Conservation (phyloP, 2,329 filamentous ascomycete species). For the Plectosphaerella cucumerina region DNA sequence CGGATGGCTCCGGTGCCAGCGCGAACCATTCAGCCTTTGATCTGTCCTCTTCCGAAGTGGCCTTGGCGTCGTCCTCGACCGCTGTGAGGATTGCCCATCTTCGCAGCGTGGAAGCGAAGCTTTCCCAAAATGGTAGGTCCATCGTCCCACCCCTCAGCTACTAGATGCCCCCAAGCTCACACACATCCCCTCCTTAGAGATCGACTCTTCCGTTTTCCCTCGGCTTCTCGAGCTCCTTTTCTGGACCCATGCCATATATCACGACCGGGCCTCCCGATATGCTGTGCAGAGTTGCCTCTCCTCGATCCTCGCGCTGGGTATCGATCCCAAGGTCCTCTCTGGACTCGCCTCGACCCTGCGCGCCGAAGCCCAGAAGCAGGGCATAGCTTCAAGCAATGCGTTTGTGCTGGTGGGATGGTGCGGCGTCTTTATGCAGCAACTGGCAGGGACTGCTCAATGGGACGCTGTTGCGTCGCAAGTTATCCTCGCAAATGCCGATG, state of each 20-base stretch:
- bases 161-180: slow-evolving; percentile 2
- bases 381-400: slow-evolving; percentile 73
- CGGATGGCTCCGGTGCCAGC: slow-evolving; percentile 26
- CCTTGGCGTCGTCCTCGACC: slow-evolving; percentile 60
- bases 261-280: slow-evolving; percentile 77
- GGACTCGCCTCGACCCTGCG: slow-evolving; percentile 64
- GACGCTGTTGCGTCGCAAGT: slow-evolving; percentile 61
- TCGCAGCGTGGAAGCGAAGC: slow-evolving; percentile 50
- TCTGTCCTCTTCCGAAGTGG: slow-evolving; percentile 42
- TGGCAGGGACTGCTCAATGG: slow-evolving; percentile 60
- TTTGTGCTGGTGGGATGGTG: slow-evolving; percentile 93
- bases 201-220: slow-evolving; percentile 44
- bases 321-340: slow-evolving; percentile 55
- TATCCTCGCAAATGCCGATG: slow-evolving; percentile 64
- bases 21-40: slow-evolving; percentile 39
- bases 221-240: slow-evolving; percentile 71
- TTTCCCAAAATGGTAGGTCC: slow-evolving; percentile 49
- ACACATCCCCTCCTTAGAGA: slow-evolving; percentile 27
- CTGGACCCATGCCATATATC: slow-evolving; percentile 81
- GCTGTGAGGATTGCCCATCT: slow-evolving; percentile 49
- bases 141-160: not conserved
- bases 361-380: slow-evolving; percentile 69
- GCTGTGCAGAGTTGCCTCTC: slow-evolving; percentile 79
- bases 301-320: slow-evolving; percentile 56
- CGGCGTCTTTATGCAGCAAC: slow-evolving; percentile 69